These are phyloP conservation scores for Epichloe baconii DNA, from an alignment of 2,329 filamentous ascomycete species.

Conservation along the genomic window DNA sequence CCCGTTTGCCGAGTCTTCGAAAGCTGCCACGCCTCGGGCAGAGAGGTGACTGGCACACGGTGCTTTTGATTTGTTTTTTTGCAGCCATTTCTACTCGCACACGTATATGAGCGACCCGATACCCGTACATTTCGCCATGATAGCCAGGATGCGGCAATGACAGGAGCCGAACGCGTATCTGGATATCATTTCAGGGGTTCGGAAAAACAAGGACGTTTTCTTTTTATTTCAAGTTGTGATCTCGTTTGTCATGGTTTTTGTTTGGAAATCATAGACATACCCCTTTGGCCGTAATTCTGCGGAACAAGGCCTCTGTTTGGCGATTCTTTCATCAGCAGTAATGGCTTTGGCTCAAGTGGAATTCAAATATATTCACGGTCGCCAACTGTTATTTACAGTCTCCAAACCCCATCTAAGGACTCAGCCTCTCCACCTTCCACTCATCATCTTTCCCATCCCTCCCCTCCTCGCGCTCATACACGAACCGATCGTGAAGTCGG, in stretches of 20 bases:
- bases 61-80: constrained; percentile 5
- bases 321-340: no score
- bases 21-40: constrained; percentile 10
- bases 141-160: no score
- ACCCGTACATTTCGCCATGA: no score
- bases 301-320: neutral
- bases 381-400: neutral
- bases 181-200: no score
- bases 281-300: neutral
- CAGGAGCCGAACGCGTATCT: no score
- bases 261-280: neutral
- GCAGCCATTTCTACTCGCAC: no score
- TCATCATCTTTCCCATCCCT: constrained; percentile 19
- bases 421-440: constrained; percentile 62
- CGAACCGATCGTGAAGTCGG: constrained; percentile 85
- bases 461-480: constrained; percentile 52
- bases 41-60: constrained; percentile 7
- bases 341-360: no score
- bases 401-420: constrained; percentile 36
- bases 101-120: no score
- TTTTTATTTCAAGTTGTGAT: neutral
- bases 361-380: no score
- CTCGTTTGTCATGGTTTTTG: neutral
- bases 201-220: neutral
- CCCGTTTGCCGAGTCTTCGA: neutral